A percentile compares a stretch with the other conserved stretches of the same genome.
Evolutionary conservation across 495 filamentous ascomycete genomes (phyloP).

Genomic region (Penicillium salamii): DNA sequence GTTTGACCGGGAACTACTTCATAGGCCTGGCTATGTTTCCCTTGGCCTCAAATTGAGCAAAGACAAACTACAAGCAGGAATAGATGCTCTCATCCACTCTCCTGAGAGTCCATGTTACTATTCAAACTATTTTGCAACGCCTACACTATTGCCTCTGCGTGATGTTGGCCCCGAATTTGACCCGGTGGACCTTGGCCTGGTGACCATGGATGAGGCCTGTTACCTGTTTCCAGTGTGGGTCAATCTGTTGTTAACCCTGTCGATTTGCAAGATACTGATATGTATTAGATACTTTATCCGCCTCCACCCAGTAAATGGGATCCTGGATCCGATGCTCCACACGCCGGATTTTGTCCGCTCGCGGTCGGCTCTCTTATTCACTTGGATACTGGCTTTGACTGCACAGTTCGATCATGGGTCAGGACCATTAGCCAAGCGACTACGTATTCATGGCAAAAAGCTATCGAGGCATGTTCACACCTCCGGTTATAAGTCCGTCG

Average conservation of each 20-base stretch:
- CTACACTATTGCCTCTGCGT: neutral
- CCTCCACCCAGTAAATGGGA: constrained; percentile 63
- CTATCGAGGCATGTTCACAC: constrained; percentile 56
- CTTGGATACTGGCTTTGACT: constrained; percentile 59
- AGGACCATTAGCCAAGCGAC: constrained; percentile 52
- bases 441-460: constrained; percentile 57
- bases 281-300: constrained; percentile 55
- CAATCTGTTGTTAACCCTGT: neutral
- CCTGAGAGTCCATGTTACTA: constrained; percentile 1
- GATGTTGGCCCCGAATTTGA: constrained; percentile 59
- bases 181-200: constrained; percentile 59
- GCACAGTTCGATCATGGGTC: constrained; percentile 56
- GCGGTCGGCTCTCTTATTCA: constrained; percentile 61
- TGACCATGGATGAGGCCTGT: constrained; percentile 53
- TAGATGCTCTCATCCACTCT: constrained; percentile 12
- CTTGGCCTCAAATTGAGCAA: constrained; percentile 18
- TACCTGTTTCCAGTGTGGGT: constrained; percentile 55
- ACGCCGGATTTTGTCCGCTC: constrained; percentile 57
- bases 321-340: constrained; percentile 59
- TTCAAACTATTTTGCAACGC: constrained; percentile 19
- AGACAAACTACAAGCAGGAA: constrained; percentile 13
- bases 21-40: constrained; percentile 18
- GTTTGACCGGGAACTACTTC: constrained; percentile 10
- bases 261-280: neutral
- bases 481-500: constrained; percentile 58